Evolutionary conservation across 2,329 filamentous ascomycete genomes (phyloP).

Genomic region (Ophiostoma sp.): DNA sequence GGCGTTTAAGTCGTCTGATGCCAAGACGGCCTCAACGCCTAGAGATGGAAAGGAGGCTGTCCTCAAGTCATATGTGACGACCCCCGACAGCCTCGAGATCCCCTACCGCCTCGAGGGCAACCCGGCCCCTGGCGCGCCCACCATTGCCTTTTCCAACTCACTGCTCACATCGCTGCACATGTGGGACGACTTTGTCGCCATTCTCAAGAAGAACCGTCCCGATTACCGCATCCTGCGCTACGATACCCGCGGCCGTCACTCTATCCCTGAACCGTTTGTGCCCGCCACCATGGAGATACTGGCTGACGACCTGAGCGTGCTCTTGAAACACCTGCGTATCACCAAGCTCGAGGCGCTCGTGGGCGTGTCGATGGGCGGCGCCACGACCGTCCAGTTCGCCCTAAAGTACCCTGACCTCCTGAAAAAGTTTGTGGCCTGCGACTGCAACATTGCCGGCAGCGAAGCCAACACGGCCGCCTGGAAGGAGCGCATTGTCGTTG

Average conservation of each 20-base stretch:
- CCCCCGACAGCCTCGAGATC: constrained; percentile 64
- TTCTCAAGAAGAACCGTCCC: constrained; percentile 60
- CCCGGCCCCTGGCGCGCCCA: constrained; percentile 63
- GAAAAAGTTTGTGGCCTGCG: constrained; percentile 67
- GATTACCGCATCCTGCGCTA: constrained; percentile 75
- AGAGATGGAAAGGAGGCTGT: constrained; percentile 44
- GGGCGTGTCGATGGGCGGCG: constrained; percentile 80
- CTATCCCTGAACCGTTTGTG: constrained; percentile 47
- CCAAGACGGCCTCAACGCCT: constrained; percentile 56
- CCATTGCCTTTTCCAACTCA: constrained; percentile 76
- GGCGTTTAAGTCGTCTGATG: constrained; percentile 57
- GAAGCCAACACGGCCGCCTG: constrained; percentile 75
- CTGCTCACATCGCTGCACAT: constrained; percentile 76
- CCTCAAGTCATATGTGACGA: constrained; percentile 68
- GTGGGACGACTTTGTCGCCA: constrained; percentile 72
- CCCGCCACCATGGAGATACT: constrained; percentile 65
- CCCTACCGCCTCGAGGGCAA: constrained; percentile 77
- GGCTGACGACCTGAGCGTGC: constrained; percentile 63
- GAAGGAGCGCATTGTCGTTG: constrained; percentile 71
- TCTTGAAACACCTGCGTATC: constrained; percentile 71
- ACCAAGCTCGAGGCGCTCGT: constrained; percentile 65
- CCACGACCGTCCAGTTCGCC: constrained; percentile 71
- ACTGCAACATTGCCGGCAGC: constrained; percentile 74
- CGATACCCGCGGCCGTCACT: constrained; percentile 68
- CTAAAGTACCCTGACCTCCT: constrained; percentile 64